Conservation (phyloP, 257 asterid species). For the Solanum ossicruentum region DNA sequence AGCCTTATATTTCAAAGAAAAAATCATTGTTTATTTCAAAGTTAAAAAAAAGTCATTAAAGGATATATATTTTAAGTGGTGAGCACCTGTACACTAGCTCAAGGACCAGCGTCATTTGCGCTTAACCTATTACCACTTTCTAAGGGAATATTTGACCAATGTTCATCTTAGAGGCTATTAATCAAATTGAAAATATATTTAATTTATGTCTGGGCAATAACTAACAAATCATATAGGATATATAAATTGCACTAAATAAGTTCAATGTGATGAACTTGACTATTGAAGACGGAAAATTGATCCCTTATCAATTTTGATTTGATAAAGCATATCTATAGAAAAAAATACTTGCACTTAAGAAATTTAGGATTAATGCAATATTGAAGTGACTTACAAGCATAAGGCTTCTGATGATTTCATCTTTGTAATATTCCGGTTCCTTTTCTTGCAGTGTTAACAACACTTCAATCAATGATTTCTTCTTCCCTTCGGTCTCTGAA, state of each 20-base stretch:
- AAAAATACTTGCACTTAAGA: neutral
- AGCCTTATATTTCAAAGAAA: neutral
- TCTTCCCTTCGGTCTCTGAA: slow-evolving; percentile 3
- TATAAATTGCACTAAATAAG: no score
- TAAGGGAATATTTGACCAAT: neutral
- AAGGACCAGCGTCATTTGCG: neutral
- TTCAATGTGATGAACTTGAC: rapidly evolving
- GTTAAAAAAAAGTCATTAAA: neutral
- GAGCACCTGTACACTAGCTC: neutral
- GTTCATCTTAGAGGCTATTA: neutral
- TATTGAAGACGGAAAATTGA: neutral
- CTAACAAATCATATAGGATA: no score
- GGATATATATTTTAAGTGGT: neutral
- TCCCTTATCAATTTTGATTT: no score
- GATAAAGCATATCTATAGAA: neutral
- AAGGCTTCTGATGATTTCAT: slow-evolving; percentile 22
- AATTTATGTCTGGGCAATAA: neutral
- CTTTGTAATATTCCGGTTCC: slow-evolving; percentile 41
- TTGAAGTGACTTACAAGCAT: slow-evolving; percentile 22
- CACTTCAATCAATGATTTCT: slow-evolving; percentile 34
- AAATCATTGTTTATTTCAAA: neutral
- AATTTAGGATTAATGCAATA: neutral
- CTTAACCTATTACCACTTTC: neutral
- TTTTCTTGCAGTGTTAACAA: slow-evolving; percentile 30
- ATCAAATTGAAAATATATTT: neutral